phyloP scores from a whole-genome alignment of 257 asterid species.

The Capsicum rhomboideum region DNA sequence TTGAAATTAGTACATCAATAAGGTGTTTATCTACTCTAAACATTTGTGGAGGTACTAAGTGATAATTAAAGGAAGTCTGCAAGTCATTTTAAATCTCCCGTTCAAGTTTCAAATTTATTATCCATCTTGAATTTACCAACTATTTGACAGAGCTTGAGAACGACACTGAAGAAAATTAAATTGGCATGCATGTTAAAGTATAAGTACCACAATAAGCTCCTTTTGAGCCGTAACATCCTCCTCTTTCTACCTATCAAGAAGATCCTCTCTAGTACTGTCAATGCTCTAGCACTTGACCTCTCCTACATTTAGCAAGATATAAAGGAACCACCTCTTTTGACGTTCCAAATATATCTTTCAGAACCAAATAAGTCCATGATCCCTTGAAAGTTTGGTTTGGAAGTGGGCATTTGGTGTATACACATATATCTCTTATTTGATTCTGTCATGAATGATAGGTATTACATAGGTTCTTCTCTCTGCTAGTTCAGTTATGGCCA shows the following conservation, averaged over 20 bases:
- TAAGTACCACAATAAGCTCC: neutral
- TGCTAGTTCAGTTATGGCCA: neutral
- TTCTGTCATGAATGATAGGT: neutral
- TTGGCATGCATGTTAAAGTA: neutral
- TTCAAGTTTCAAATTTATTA: neutral
- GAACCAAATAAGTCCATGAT: neutral
- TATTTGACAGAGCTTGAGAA: neutral
- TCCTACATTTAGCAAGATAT: neutral
- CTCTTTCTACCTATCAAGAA: neutral
- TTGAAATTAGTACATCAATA: neutral
- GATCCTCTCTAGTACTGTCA: neutral
- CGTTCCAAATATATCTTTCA: neutral
- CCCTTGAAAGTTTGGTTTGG: neutral
- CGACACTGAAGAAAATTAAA: neutral
- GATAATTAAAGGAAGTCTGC: neutral
- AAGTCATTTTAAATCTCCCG: neutral
- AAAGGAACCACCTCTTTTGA: neutral
- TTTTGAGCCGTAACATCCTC: neutral
- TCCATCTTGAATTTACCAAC: neutral
- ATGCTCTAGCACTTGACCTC: neutral
- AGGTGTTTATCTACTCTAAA: neutral
- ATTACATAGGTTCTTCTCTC: neutral
- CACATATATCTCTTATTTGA: neutral
- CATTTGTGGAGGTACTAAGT: neutral
- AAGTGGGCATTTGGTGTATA: neutral